Percentiles rank a stretch among this genome's conserved stretches.
Evolutionary conservation across 495 filamentous ascomycete genomes (phyloP).

Genomic region (Baudoinia panamericana): DNA sequence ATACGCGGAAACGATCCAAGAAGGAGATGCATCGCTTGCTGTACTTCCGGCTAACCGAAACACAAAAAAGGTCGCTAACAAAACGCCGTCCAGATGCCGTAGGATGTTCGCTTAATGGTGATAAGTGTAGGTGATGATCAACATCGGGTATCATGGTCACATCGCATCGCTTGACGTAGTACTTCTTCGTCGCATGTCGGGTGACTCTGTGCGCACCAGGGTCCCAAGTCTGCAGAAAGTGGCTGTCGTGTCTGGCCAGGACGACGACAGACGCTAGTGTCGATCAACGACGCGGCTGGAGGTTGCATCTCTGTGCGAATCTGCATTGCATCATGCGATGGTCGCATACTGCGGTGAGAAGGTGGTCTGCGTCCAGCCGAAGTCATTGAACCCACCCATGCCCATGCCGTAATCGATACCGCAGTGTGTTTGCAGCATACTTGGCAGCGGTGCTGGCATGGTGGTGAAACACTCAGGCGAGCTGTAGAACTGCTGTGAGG

Average conservation of each 20-base stretch:
- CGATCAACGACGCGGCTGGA: slow-evolving; percentile 10
- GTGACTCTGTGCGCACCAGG: slow-evolving; percentile 15
- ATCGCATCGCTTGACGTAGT: slow-evolving; percentile 12
- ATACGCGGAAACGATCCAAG: slow-evolving; percentile 24
- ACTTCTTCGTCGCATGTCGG: slow-evolving; percentile 12
- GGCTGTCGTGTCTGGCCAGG: slow-evolving; percentile 17
- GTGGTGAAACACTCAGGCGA: slow-evolving; percentile 46
- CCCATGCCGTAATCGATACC: slow-evolving; percentile 42
- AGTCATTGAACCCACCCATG: slow-evolving; percentile 62
- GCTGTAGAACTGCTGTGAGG: slow-evolving; percentile 50
- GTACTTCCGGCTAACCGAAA: slow-evolving; percentile 17
- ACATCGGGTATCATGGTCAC: slow-evolving; percentile 20
- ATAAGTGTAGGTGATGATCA: slow-evolving; percentile 22
- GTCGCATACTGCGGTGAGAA: slow-evolving; percentile 48
- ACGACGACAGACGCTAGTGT: slow-evolving; percentile 9
- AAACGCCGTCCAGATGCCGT: slow-evolving; percentile 35
- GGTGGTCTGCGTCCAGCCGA: slow-evolving; percentile 59
- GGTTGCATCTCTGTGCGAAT: background rate
- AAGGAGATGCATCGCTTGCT: slow-evolving; percentile 29
- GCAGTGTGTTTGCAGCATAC: slow-evolving; percentile 77
- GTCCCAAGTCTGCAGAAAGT: background rate
- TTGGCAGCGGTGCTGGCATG: slow-evolving; percentile 71
- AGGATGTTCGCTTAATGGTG: slow-evolving; percentile 26
- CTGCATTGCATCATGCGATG: slow-evolving; percentile 33
- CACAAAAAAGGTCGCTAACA: slow-evolving; percentile 20